Base-by-base conservation (phyloP, 2,329 filamentous ascomycete genomes). In the Sordariomycetes sp. region DNA sequence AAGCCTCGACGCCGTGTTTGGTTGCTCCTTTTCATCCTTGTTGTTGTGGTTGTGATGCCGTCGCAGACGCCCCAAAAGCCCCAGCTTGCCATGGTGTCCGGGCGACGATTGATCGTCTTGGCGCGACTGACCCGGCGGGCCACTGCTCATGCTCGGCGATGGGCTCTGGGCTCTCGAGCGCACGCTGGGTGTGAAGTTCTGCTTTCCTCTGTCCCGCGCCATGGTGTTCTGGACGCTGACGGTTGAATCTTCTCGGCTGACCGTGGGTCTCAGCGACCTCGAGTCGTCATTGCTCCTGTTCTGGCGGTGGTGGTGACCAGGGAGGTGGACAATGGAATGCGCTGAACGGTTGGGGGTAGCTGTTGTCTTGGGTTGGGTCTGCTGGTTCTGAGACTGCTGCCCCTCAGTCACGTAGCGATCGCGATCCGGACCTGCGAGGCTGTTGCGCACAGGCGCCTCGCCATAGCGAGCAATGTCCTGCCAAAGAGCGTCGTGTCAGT, bases 391-490 rank as follows among this genome's bases (percentile, higher is more conserved):
- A 59, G 64, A 36, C 50, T 59, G 38, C 17, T 35, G 25, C n/a
- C 49, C 58, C 38, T 76, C 72, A 33, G 63, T 63, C 36, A 66
- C 64, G 53, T 76, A 82, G 43, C 82, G 78, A 39, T 83, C 75
- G 52, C 73, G 75, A 56, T 86, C 82, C 29, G 76, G 73, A 9
- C 79, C 79, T 26, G 73, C 75, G 41, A 84, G 73, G 39, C 74
- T 76, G 46, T 79, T 71, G 50, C 81, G 74, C 34, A 88, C 78
- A 20, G 83, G 84, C 29, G 83, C 82, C 57, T 87, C 82, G 39
- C 83, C 84, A 60, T 80, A 85, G 43, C 78, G 75, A 30, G 75
- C 75, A 48, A 87, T 84, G 51, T 88, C 83, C 77, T 82, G 45
- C 16, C 39, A 40, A 29, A 30, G 24, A 33, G 16, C 7, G 12